Conservation (phyloP, 306 rosid genomes). For the Casuarina glauca region DNA sequence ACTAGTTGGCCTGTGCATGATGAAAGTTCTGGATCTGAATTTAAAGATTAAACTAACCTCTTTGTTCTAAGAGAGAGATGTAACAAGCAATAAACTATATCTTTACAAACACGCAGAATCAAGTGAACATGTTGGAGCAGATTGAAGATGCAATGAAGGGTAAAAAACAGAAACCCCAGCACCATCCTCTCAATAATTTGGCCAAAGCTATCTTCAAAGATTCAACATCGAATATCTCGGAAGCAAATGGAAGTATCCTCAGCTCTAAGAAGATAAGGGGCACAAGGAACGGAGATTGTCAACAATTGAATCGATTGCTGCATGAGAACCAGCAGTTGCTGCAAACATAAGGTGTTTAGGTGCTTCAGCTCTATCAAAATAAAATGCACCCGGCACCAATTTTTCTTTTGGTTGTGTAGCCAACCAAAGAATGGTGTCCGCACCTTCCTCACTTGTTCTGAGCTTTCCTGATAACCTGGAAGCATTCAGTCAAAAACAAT, state of each 20-base stretch:
- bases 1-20: too few species aligned
- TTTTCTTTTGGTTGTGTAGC: constrained; percentile 80
- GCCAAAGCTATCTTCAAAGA: neutral
- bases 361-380: constrained; percentile 89
- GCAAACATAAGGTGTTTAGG: constrained; percentile 70
- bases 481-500: neutral
- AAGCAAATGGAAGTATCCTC: neutral
- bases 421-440: constrained; percentile 81
- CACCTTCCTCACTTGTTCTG: constrained; percentile 87
- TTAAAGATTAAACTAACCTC: neutral
- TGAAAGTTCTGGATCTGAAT: too few species aligned
- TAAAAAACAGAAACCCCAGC: too few species aligned
- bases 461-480: constrained; percentile 71
- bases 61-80: neutral
- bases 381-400: constrained; percentile 67
- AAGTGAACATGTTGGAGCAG: neutral
- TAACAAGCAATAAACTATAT: neutral
- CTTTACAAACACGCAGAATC: neutral
- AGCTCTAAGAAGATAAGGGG: constrained; percentile 33
- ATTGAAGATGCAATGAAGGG: too few species aligned
- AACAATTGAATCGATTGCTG: constrained; percentile 46
- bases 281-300: constrained; percentile 53
- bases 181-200: neutral
- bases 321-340: constrained; percentile 66
- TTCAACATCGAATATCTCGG: neutral